phyloP scores from a whole-genome alignment of 768 basidiomycete species.

The Boletus subparvulus region DNA sequence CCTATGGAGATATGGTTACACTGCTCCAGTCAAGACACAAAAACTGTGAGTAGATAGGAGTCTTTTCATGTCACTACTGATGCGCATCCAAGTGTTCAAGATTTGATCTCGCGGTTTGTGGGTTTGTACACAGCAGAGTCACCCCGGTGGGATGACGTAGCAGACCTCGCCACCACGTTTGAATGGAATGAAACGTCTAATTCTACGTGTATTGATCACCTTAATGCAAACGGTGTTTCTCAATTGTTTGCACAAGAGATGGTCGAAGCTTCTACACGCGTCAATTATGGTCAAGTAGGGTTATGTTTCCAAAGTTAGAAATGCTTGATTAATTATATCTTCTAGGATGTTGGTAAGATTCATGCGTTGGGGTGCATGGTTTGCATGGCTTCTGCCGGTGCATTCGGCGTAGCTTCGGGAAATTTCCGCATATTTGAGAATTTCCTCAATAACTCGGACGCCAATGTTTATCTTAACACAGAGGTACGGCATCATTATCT shows the following conservation, averaged over 20 bases:
- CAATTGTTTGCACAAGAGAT: slow-evolving; percentile 66
- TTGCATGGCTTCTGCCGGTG: slow-evolving; percentile 71
- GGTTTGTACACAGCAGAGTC: slow-evolving; percentile 53
- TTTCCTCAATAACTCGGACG: slow-evolving; percentile 69
- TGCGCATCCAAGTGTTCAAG: slow-evolving; percentile 46
- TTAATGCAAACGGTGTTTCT: slow-evolving; percentile 53
- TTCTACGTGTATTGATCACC: slow-evolving; percentile 56
- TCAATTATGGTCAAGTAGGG: slow-evolving; percentile 78
- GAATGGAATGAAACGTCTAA: slow-evolving; percentile 50
- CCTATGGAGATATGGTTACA: slow-evolving; percentile 74
- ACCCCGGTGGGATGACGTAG: slow-evolving; percentile 63
- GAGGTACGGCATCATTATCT: slow-evolving; percentile 41
- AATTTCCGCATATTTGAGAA: slow-evolving; percentile 84
- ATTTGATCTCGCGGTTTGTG: slow-evolving; percentile 52
- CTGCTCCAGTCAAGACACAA: slow-evolving; percentile 57
- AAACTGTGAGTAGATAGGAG: slow-evolving; percentile 42
- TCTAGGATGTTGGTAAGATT: slow-evolving; percentile 63
- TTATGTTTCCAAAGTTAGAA: neutral
- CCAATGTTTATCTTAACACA: slow-evolving; percentile 70
- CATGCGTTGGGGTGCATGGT: slow-evolving; percentile 74
- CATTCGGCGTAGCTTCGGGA: slow-evolving; percentile 68
- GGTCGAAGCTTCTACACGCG: slow-evolving; percentile 76
- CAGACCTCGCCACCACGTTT: slow-evolving; percentile 51
- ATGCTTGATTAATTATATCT: neutral
- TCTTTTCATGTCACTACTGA: neutral